Base-by-base conservation (phyloP, 257 asterid species). In the Salvia splendens region DNA sequence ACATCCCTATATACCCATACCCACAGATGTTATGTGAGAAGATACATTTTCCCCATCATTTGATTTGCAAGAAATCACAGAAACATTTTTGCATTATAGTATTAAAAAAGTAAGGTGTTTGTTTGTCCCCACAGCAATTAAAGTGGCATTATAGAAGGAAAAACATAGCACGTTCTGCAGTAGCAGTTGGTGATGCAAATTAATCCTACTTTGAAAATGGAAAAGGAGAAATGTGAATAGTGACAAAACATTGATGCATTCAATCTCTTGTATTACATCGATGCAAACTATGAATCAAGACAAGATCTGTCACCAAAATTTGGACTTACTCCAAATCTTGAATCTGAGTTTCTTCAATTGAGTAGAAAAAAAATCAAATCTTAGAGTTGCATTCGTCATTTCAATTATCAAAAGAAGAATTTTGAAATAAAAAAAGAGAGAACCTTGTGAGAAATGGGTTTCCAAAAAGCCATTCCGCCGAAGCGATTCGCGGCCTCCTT, bases 381-480 rank as follows among this genome's bases (percentile, higher is more conserved):
- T 52, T 71, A 4, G 32, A 71, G 38, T 12, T 15, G 41, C 64
- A 41, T 30, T 43, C 53, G 12, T 33, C 14, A 33, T 33, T 12
- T 56, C 17, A n/a, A 61, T 12, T 12, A 49, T 12, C 35, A 10
- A 14, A 41, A 48, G 12, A n/a, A n/a, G n/a, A n/a, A n/a, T n/a
- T n/a, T n/a, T 6, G 10, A 14, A 33, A 17, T n/a, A 17, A 14
- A 8, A n/a, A 9, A 15, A 24, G 38, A 24, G 38, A 53, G 35
- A 9, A 12, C 16, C 67, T 80, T 81, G 9, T 55, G 84, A 24
- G 88, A 75, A 65, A 54, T 12, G 80, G 99, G 96, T 75, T 74
- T 88, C 99, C 99, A 94, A 77, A 88, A 88, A 9, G 93, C 99
- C 77, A 89, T 87, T 4, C 97, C 99, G 12, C 99, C 99, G 59